phyloP scores from a whole-genome alignment of 2,329 filamentous ascomycete genomes.

The Hymenoscyphus linearis region DNA sequence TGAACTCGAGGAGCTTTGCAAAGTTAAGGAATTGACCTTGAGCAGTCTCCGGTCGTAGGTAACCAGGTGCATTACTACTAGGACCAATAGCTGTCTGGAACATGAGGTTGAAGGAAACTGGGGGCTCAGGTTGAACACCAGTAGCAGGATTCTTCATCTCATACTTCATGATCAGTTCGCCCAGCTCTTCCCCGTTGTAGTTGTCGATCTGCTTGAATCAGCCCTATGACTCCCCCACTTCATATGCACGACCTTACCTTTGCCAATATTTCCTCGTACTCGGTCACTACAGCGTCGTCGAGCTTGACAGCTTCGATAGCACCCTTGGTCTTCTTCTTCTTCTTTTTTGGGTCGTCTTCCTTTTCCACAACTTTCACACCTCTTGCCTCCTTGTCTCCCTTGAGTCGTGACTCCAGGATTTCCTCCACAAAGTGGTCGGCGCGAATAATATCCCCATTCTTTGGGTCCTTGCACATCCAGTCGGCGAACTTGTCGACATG shows the following conservation, averaged over 20 bases:
- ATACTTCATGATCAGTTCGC: slow-evolving; percentile 82
- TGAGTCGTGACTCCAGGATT: slow-evolving; percentile 78
- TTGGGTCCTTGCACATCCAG: slow-evolving; percentile 99
- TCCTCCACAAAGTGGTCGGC: slow-evolving; percentile 97
- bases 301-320: slow-evolving; percentile 75
- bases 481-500: slow-evolving; percentile 94
- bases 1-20: slow-evolving; percentile 91
- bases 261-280: slow-evolving; percentile 88
- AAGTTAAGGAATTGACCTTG: slow-evolving; percentile 98
- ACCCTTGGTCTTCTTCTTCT: slow-evolving; percentile 85
- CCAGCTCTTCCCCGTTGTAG: slow-evolving; percentile 82
- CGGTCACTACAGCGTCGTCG: slow-evolving; percentile 76
- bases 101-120: slow-evolving; percentile 97
- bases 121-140: slow-evolving; percentile 68
- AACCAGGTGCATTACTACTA: slow-evolving; percentile 79
- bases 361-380: slow-evolving; percentile 75
- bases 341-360: slow-evolving; percentile 64
- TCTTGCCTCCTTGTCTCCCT: slow-evolving; percentile 88
- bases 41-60: slow-evolving; percentile 88
- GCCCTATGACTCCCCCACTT: slow-evolving; percentile 3
- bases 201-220: slow-evolving; percentile 69
- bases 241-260: slow-evolving; percentile 38
- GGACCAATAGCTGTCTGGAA: slow-evolving; percentile 94
- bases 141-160: slow-evolving; percentile 85
- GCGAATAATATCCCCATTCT: slow-evolving; percentile 93